These are phyloP conservation scores for Pascua sp. DNA, from an alignment of 1,284 basidiomycete genomes.

Conservation along the genomic window DNA sequence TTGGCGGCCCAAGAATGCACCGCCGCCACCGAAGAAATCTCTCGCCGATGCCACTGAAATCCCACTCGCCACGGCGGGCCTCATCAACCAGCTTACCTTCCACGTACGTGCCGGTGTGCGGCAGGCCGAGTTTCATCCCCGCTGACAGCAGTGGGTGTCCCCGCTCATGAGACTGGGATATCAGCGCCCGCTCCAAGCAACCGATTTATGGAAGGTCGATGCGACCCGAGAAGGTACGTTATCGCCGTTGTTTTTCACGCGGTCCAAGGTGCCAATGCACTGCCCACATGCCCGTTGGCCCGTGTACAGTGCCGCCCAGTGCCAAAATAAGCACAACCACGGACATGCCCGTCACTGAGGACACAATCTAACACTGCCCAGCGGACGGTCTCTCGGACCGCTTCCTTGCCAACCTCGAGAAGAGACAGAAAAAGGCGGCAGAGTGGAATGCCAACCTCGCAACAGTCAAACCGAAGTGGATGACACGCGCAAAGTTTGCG, in stretches of 20 bases:
- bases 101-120: conserved; percentile 15
- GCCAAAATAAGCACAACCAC: no score
- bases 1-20: conserved; percentile 39
- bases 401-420: conserved; percentile 30
- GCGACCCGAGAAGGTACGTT: conserved; percentile 48
- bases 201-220: conserved; percentile 65
- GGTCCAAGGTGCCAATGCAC: no score
- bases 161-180: conserved; percentile 64
- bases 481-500: conserved; percentile 54
- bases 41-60: conserved; percentile 62
- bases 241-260: background rate
- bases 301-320: no score
- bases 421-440: conserved; percentile 27
- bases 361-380: conserved; percentile 34
- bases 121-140: no score
- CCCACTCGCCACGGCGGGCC: conserved; percentile 59
- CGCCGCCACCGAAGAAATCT: conserved; percentile 58
- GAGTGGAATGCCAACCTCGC: conserved; percentile 40
- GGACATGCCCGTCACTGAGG: no score
- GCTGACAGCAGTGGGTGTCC: conserved; percentile 48
- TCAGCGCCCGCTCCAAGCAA: conserved; percentile 66
- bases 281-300: no score
- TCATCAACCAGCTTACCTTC: conserved; percentile 63
- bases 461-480: conserved; percentile 47
- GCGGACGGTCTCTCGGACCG: conserved; percentile 55